Conservation (phyloP, 768 basidiomycete species). For the Russula ochroleuca region DNA sequence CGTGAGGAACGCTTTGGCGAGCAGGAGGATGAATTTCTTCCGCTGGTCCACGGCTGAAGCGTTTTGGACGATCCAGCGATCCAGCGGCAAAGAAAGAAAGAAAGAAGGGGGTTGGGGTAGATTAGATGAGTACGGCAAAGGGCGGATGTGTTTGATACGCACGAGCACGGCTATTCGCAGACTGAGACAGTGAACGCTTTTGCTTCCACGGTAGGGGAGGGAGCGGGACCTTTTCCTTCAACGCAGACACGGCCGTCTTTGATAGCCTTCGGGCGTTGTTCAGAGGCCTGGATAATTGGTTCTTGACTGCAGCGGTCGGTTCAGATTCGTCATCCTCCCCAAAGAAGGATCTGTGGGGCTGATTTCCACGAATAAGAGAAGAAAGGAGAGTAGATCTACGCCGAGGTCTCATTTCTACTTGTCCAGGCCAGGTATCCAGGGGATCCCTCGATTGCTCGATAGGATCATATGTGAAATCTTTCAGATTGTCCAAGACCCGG, state of each 20-base stretch:
- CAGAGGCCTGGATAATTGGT: neutral
- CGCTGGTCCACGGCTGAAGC: conserved; percentile 27
- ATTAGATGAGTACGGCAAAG: neutral
- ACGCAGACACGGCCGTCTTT: conserved; percentile 7
- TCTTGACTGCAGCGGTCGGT: neutral
- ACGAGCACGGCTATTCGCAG: conserved; percentile 21
- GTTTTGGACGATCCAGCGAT: too few relatives aligned
- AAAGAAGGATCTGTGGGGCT: conserved; percentile 21
- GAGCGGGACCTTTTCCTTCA: conserved; percentile 20
- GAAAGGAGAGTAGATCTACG: conserved; percentile 19
- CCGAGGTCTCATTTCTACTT: conserved; percentile 19
- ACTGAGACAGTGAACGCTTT: conserved; percentile 11
- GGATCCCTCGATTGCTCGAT: conserved; percentile 5
- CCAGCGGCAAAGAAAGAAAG: neutral
- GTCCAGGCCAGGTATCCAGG: conserved; percentile 18
- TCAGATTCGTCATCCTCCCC: neutral
- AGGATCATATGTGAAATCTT: conserved; percentile 12
- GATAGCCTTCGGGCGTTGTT: conserved; percentile 4
- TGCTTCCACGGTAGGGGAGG: conserved; percentile 16
- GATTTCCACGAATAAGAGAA: conserved; percentile 18
- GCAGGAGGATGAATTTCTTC: conserved; percentile 73
- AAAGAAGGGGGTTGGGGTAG: neutral
- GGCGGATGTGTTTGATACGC: neutral
- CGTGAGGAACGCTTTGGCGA: conserved; percentile 84
- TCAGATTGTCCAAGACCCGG: neutral